Base-by-base conservation (phyloP, 306 rosid genomes). In the Vicia sativa region DNA sequence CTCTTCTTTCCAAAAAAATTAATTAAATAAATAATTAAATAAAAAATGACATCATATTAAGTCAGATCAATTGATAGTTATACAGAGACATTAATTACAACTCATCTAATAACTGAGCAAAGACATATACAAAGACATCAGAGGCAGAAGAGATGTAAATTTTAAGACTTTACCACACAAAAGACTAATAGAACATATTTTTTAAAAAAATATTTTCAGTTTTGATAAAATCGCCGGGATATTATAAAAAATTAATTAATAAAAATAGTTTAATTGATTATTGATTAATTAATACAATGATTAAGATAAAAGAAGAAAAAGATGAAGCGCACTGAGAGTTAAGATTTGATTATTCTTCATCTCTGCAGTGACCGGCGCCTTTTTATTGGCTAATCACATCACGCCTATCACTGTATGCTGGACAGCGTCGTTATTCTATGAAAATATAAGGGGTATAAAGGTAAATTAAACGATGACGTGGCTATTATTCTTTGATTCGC, bases 241-340 rank as follows among this genome's bases (percentile, higher is more conserved):
- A 74, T 45, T 77, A 54, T 59, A 10, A 45, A 57, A 61, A 64
- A 18, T 42, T 15, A 31, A 28, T 18, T 26, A 14, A 16, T 5
- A 15, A 56, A 23, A 12, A 29, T 50, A 37, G 3, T 21, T 52
- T 2, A 71, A 35, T 13, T 37, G 49, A 46, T 37, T 23, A 48
- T 23, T 23, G 2, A 2, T 23, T 23, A 23, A 23, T 23, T 23
- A n/a, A n/a, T n/a, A n/a, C n/a, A 19, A 8, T 41, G 29, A 12
- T 50, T 50, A 42, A 14, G 23, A 45, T 12, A 62, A 78, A 28
- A 10, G 15, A 54, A 4, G 8, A 62, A 62, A 80, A 81, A 64
- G 78, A 79, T 70, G 74, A 78, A 75, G 75, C 78, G 84, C 93
- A 85, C 88, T 73, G 70, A 69, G 74, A 56, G 79, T 73, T 83